Evolutionary conservation across 1,139 yeast species (phyloP).

Genomic region (Pichia sp.): DNA sequence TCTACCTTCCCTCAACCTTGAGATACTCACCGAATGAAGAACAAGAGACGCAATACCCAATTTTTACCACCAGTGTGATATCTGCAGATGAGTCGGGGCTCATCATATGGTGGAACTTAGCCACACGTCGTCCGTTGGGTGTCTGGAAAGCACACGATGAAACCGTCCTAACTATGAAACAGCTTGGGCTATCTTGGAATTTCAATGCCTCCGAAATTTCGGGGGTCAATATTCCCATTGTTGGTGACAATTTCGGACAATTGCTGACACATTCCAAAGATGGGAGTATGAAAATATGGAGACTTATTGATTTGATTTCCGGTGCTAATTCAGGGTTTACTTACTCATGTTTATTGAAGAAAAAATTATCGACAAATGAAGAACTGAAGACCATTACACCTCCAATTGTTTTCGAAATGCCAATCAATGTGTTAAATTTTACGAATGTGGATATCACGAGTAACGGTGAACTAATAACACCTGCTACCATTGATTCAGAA

Average conservation of each 20-base stretch:
- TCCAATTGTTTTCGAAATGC: conserved; percentile 32
- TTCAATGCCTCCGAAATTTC: too few relatives aligned
- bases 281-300: conserved; percentile 44
- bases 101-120: conserved; percentile 46
- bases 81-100: conserved; percentile 40
- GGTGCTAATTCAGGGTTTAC: conserved; percentile 11
- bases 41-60: conserved; percentile 18
- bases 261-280: conserved; percentile 52
- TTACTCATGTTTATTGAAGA: conserved; percentile 15
- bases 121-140: conserved; percentile 35
- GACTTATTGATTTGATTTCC: conserved; percentile 21
- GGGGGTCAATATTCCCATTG: not conserved
- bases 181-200: conserved; percentile 31
- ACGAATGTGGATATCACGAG: conserved; percentile 37
- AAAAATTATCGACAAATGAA: conserved; percentile 7
- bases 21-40: conserved; percentile 1
- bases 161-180: conserved; percentile 36
- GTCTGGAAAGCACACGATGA: conserved; percentile 44
- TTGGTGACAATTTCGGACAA: conserved; percentile 19
- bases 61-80: conserved; percentile 19
- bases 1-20: conserved; percentile 12
- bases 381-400: conserved; percentile 2
- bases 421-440: conserved; percentile 52
- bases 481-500: conserved; percentile 47
- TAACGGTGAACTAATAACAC: conserved; percentile 34